Base-by-base conservation (phyloP, 2,329 filamentous ascomycete genomes). In the Tympanopsis confertula region DNA sequence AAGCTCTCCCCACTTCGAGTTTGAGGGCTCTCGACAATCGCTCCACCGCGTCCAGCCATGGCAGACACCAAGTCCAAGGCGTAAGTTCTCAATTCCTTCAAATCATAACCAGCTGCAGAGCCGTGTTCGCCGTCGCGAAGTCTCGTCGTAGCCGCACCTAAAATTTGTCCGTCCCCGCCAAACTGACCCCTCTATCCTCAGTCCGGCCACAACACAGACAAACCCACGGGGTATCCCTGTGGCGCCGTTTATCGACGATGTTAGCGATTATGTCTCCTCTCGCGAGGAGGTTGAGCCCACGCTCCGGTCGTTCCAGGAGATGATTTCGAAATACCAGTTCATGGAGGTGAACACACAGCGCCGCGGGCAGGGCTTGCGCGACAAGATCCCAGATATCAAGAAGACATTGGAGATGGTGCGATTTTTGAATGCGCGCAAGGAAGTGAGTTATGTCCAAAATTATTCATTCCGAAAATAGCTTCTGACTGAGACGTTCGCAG, bases 251-350 rank as follows among this genome's bases (percentile, higher is more conserved):
- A 65, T 73, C 38, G 68, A 72, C 49, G 65, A 65, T 38, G 68
- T 74, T 38, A 68, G 73, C 45, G 69, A 74, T 54, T 74, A 72
- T 57, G 67, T 72, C 42, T 61, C 66, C 36, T 63, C 68, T 35
- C 62, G 69, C 36, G 62, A 62, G 5, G 66, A 74, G 45, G 69
- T 74, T 33, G 70, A 74, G 46, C 57, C 55, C 39, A 69, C 67
- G 20, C 63, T 74, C 45, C 68, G 68, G 50, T 70, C 61, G 54
- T 74, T 74, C 51, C 68, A 71, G 42, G 70, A 74, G 55, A 74
- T 74, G 70, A 74, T 74, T 38, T 78, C 74, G 39, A 82, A 82
- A 62, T 82, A 82, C 58, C 78, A 82, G 50, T 82, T 82, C 62
- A 82, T 82, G 78, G 73, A 81, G 56, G 65, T 71, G 47, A 81